These are phyloP conservation scores for Penicillium sp. DNA, from an alignment of 2,329 filamentous ascomycete species.

Conservation along the genomic window DNA sequence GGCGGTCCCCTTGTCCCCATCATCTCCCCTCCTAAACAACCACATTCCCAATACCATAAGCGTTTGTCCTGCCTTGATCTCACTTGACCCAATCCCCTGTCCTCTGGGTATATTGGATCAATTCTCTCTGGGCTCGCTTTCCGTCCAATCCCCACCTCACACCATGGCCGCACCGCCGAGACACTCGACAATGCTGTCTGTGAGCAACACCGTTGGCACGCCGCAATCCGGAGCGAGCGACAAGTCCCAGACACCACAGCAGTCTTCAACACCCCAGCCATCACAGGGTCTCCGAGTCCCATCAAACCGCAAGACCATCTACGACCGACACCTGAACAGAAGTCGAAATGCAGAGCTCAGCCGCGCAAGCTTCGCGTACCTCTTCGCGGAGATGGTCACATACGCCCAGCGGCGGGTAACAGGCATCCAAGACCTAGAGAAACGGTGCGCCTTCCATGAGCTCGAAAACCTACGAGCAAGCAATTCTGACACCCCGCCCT, in stretches of 20 bases:
- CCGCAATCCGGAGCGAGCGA: slow-evolving; percentile 24
- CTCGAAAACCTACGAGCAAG: not conserved
- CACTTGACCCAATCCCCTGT: not conserved
- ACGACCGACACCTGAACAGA: slow-evolving; percentile 91
- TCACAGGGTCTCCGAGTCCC: slow-evolving; percentile 74
- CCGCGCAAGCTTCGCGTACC: slow-evolving; percentile 90
- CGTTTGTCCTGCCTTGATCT: not conserved
- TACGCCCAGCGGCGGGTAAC: slow-evolving; percentile 91
- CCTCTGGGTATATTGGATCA: not conserved
- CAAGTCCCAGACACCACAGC: slow-evolving; percentile 36
- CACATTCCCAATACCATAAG: not conserved
- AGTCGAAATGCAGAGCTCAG: slow-evolving; percentile 86
- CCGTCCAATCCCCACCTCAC: not conserved
- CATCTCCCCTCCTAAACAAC: not conserved
- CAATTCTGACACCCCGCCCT: not conserved
- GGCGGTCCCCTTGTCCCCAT: slow-evolving; percentile 5
- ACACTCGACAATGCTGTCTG: slow-evolving; percentile 36
- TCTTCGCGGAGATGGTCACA: slow-evolving; percentile 95
- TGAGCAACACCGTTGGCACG: slow-evolving; percentile 27
- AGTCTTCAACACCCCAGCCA: slow-evolving; percentile 50
- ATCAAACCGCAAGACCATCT: slow-evolving; percentile 94
- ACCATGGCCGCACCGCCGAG: slow-evolving; percentile 34
- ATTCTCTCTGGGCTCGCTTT: not conserved
- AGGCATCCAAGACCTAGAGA: slow-evolving; percentile 91
- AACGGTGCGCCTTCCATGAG: slow-evolving; percentile 60